A percentile compares a stretch with the other conserved stretches of the same genome.
Evolutionary conservation across 352 stramenopile species (phyloP).

Genomic region (Phytophthora citrophthora): DNA sequence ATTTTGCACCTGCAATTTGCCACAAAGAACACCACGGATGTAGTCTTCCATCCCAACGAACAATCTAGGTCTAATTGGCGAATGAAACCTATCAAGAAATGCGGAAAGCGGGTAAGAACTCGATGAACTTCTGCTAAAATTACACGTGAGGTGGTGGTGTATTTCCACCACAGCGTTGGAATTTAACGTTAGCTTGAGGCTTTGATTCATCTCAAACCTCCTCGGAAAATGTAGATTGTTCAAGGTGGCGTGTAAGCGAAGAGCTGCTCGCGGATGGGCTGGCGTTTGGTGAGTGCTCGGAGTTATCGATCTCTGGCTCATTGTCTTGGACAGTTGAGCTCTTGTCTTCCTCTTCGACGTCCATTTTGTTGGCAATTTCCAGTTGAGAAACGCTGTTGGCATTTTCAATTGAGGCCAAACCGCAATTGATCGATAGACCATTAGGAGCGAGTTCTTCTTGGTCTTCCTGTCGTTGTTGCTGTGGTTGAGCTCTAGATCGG

Average conservation of each 20-base stretch:
- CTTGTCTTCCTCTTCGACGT: constrained; percentile 19
- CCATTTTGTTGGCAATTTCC: background rate
- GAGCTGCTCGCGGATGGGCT: constrained; percentile 17
- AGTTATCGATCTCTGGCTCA: constrained; percentile 50
- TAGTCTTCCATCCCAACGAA: constrained; percentile 64
- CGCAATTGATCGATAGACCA: constrained; percentile 22
- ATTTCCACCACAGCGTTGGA: background rate
- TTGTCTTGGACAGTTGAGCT: constrained; percentile 5
- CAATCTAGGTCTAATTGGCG: background rate
- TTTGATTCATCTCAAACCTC: background rate
- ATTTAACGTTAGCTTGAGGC: background rate
- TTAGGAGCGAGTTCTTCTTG: constrained; percentile 1
- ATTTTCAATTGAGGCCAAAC: constrained; percentile 8
- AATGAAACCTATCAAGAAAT: background rate
- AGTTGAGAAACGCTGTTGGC: background rate
- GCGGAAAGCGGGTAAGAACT: constrained; percentile 5
- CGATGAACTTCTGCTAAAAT: constrained; percentile 25
- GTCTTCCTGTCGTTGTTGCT: background rate
- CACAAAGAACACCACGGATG: constrained; percentile 71
- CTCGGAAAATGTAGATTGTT: background rate
- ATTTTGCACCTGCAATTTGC: constrained; percentile 68
- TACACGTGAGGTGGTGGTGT: constrained; percentile 5
- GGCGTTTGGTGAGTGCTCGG: constrained; percentile 19
- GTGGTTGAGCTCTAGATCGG: background rate
- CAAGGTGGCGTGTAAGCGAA: constrained; percentile 1